Conservation (phyloP, 139 green algal genomes). For the Astrephomene gubernaculifera region DNA sequence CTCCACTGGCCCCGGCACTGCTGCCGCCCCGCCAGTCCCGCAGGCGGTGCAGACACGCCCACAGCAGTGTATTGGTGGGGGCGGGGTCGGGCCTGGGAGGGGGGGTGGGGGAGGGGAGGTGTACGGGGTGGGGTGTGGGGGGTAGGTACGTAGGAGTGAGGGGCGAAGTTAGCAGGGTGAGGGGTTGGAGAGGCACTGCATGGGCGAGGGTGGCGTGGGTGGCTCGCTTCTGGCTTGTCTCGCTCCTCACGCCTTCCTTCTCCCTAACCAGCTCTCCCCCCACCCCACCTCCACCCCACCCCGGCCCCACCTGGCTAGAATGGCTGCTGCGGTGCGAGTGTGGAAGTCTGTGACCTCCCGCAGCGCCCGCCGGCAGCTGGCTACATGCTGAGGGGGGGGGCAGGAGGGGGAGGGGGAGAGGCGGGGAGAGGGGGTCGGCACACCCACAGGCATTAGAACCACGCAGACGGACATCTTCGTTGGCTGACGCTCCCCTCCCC, state of each 20-base stretch:
- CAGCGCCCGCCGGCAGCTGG: neutral
- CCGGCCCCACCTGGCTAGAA: constrained; percentile 6
- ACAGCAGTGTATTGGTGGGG: constrained; percentile 15
- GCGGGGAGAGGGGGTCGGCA: neutral
- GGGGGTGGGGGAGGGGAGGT: neutral
- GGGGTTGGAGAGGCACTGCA: neutral
- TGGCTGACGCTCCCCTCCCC: too few species aligned
- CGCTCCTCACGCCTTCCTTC: too few species aligned
- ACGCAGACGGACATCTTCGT: too few species aligned
- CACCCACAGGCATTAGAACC: too few species aligned
- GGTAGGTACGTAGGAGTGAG: neutral
- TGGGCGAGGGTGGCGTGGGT: neutral
- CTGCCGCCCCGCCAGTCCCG: too few species aligned
- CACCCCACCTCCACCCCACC: too few species aligned
- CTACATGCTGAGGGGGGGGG: neutral
- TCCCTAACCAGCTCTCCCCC: too few species aligned
- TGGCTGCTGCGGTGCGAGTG: neutral
- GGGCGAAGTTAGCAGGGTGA: neutral
- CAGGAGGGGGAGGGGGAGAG: neutral
- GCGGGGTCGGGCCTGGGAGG: constrained; percentile 14
- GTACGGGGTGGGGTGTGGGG: neutral
- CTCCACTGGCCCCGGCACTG: too few species aligned
- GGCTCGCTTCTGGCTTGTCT: neutral
- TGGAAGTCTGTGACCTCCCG: constrained; percentile 1
- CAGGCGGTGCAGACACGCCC: constrained; percentile 44